A percentile compares a stretch with the other conserved stretches of the same genome.
Evolutionary conservation across 495 filamentous ascomycete species (phyloP).

Genomic region (Daldinia loculata): DNA sequence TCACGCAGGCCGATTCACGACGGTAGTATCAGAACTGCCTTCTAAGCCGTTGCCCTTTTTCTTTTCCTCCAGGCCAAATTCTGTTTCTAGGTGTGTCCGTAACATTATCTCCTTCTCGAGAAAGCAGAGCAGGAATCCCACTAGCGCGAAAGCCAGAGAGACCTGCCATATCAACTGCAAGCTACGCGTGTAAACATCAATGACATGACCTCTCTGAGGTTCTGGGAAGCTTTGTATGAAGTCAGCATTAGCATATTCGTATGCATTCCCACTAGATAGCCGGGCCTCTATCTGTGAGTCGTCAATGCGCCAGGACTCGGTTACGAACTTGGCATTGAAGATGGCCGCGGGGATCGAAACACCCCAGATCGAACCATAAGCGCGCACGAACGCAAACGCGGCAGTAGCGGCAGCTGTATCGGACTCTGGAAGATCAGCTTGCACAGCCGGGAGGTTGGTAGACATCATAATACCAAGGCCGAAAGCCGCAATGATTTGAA

Average conservation of each 20-base stretch:
- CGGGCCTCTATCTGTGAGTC: neutral
- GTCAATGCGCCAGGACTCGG: neutral
- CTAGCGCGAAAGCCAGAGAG: conserved; percentile 1
- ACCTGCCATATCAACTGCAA: conserved; percentile 18
- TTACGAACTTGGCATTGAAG: neutral
- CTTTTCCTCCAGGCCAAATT: no score
- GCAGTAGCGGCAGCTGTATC: conserved; percentile 55
- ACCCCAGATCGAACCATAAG: conserved; percentile 43
- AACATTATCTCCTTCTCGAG: conserved; percentile 24
- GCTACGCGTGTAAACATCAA: conserved; percentile 17
- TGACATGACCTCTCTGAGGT: neutral
- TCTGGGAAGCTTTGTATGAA: conserved; percentile 10
- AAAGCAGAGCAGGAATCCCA: conserved; percentile 2
- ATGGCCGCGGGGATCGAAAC: neutral
- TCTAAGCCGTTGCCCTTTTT: no score
- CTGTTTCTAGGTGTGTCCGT: no score
- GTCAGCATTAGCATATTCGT: conserved; percentile 17
- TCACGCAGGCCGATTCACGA: neutral
- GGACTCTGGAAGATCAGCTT: conserved; percentile 50
- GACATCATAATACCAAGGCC: conserved; percentile 50
- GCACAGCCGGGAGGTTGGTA: conserved; percentile 43
- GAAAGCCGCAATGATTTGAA: conserved; percentile 46
- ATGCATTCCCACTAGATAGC: conserved; percentile 13
- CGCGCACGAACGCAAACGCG: conserved; percentile 57
- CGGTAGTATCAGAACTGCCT: no score